phyloP scores from a whole-genome alignment of 352 stramenopile species.

The Phytophthora ohioensis region DNA sequence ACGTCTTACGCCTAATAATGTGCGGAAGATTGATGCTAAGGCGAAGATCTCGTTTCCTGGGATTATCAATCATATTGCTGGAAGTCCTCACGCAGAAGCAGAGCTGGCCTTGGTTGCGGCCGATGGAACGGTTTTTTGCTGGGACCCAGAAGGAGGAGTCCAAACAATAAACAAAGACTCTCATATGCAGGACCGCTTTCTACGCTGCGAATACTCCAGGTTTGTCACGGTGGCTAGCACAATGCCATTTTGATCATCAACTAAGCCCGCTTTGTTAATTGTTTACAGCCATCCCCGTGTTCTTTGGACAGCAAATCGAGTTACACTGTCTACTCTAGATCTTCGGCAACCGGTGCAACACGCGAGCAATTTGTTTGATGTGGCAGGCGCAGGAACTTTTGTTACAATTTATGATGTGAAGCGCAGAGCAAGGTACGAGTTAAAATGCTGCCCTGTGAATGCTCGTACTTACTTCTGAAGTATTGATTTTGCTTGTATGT shows the following conservation, averaged over 20 bases:
- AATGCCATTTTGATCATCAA: neutral
- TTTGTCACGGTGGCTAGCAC: slow-evolving; percentile 23
- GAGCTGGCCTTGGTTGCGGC: slow-evolving; percentile 64
- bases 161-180: slow-evolving; percentile 41
- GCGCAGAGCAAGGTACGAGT: slow-evolving; percentile 58
- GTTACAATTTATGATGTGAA: slow-evolving; percentile 74
- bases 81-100: slow-evolving; percentile 69
- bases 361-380: slow-evolving; percentile 61
- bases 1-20: slow-evolving; percentile 18
- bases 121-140: slow-evolving; percentile 60
- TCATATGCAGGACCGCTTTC: slow-evolving; percentile 45
- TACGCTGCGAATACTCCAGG: slow-evolving; percentile 81
- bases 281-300: slow-evolving; percentile 73
- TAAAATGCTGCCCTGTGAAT: neutral
- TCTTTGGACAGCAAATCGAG: slow-evolving; percentile 64
- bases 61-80: slow-evolving; percentile 67
- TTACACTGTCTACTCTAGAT: slow-evolving; percentile 57
- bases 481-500: slow-evolving; percentile 2
- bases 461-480: neutral
- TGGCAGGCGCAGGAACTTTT: slow-evolving; percentile 42
- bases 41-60: slow-evolving; percentile 61
- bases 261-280: slow-evolving; percentile 4
- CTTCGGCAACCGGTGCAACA: slow-evolving; percentile 48
- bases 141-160: slow-evolving; percentile 55
- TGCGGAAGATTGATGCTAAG: slow-evolving; percentile 46